Evolutionary conservation across 2,329 filamentous ascomycete genomes (phyloP), one percentile per base, ranked within the genome.

Genomic region (Knufia petricola): DNA sequence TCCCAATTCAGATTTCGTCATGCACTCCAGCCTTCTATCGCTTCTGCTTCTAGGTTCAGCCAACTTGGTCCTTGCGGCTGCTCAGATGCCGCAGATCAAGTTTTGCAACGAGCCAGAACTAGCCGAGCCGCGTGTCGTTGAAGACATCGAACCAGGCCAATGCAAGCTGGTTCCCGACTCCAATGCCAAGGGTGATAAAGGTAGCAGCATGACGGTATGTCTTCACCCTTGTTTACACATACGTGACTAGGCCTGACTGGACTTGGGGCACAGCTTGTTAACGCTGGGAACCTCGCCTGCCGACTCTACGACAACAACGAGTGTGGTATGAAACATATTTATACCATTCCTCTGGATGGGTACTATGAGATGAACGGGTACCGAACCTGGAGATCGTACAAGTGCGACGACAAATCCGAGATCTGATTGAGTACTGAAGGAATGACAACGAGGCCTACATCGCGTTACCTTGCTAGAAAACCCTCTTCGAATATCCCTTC

Each of bases 111-210:
- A 42, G 23, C 39, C 9, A 3, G 24, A 42, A 7, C 24, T 42
- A 23, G 24, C n/a, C 15, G 39, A 23, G n/a, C 4, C 4, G 7
- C 26, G 39, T 26, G 10, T 30, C 39, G 23, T 8, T 12, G 20
- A 24, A 15, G 4, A 23, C n/a, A 42, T 42, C 15, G 8, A 9
- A 24, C 20, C 4, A 12, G 39, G 24, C 4, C 20, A 42, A 26
- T 42, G 39, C 39, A 42, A 13, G 20, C 20, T 42, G 39, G 26
- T 42, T 42, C 39, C 39, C 24, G 39, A 42, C 20, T 42, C 39
- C 12, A 42, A 42, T 17, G 39, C 39, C 39, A 42, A 42, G 39
- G 39, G 39, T 17, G 39, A 23, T 26, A 4, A 15, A 30, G 39
- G 39, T 21, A 42, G 39, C 15, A 42, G 39, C 39, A 7, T 39